These are phyloP conservation scores for Sistotremastrum niveocremeum DNA, from an alignment of 768 basidiomycete species.

Conservation along the genomic window DNA sequence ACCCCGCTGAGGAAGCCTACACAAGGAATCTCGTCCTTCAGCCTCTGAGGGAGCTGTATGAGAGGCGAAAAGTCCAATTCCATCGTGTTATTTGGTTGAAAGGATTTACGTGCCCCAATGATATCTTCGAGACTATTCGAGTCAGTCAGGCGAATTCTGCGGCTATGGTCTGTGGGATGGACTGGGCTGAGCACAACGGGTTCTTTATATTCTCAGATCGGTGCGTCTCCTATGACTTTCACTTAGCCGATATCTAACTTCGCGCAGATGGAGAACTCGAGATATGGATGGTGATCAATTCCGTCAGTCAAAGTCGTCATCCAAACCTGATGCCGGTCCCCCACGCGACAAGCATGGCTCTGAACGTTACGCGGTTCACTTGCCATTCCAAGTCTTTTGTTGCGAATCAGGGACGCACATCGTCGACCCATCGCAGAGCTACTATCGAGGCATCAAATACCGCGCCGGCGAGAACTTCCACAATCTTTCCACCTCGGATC, in stretches of 20 bases:
- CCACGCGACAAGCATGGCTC: conserved; percentile 79
- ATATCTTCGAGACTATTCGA: conserved; percentile 90
- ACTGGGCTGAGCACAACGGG: conserved; percentile 97
- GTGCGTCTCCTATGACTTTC: conserved; percentile 28
- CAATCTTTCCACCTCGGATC: conserved; percentile 57
- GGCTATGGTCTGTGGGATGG: conserved; percentile 99
- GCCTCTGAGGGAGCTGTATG: conserved; percentile 70
- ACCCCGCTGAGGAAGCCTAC: conserved; percentile 89
- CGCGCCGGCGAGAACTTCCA: conserved; percentile 72
- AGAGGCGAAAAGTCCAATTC: conserved; percentile 70
- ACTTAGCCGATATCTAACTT: conserved; percentile 1
- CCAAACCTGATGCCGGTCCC: conserved; percentile 80
- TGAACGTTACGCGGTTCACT: conserved; percentile 74
- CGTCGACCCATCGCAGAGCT: conserved; percentile 89
- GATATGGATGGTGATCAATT: conserved; percentile 98
- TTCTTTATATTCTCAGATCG: conserved; percentile 97
- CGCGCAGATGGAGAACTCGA: conserved; percentile 80
- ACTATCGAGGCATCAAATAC: conserved; percentile 83
- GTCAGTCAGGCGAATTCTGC: conserved; percentile 85
- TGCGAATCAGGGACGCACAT: conserved; percentile 97
- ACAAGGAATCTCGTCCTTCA: conserved; percentile 88
- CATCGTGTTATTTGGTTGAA: conserved; percentile 93
- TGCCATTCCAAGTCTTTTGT: conserved; percentile 98
- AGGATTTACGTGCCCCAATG: conserved; percentile 97
- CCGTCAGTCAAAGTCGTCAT: conserved; percentile 89